A percentile compares a stretch with the other conserved stretches of the same genome.
Conservation (phyloP, 2,329 filamentous ascomycete species). For the Emergomyces pasteurianus region DNA sequence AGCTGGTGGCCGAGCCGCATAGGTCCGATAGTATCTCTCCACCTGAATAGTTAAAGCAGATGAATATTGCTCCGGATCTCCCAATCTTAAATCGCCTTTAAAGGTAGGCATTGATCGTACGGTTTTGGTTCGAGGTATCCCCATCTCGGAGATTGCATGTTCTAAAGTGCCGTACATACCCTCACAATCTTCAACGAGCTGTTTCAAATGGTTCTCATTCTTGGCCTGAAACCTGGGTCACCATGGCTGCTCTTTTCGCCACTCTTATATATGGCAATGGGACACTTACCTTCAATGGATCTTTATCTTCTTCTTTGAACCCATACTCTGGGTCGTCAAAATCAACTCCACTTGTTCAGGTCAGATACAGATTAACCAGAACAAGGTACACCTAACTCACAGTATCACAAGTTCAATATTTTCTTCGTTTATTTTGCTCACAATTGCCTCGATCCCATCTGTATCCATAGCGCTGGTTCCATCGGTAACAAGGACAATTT, state of each 20-base stretch:
- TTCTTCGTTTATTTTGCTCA: constrained; percentile 59
- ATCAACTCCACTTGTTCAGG: constrained; percentile 58
- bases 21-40: constrained; percentile 81
- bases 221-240: constrained; percentile 33
- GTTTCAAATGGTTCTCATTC: constrained; percentile 59
- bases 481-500: constrained; percentile 77
- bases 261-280: background rate
- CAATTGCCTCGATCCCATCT: constrained; percentile 59
- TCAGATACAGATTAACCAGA: constrained; percentile 14
- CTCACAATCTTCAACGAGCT: constrained; percentile 55
- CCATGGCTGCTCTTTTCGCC: background rate
- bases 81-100: constrained; percentile 67
- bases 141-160: constrained; percentile 70
- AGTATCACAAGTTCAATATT: constrained; percentile 68
- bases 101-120: constrained; percentile 67
- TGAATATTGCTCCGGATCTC: constrained; percentile 60
- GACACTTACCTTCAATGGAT: constrained; percentile 48
- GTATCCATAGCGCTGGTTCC: constrained; percentile 60
- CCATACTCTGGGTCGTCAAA: constrained; percentile 87
- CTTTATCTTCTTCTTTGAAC: constrained; percentile 83
- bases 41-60: constrained; percentile 72
- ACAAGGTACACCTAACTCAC: constrained; percentile 37
- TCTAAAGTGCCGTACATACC: constrained; percentile 73
- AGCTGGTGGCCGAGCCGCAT: constrained; percentile 58
- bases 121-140: constrained; percentile 62